phyloP scores from a whole-genome alignment of 257 asterid genomes.

The Solanum etuberosum region DNA sequence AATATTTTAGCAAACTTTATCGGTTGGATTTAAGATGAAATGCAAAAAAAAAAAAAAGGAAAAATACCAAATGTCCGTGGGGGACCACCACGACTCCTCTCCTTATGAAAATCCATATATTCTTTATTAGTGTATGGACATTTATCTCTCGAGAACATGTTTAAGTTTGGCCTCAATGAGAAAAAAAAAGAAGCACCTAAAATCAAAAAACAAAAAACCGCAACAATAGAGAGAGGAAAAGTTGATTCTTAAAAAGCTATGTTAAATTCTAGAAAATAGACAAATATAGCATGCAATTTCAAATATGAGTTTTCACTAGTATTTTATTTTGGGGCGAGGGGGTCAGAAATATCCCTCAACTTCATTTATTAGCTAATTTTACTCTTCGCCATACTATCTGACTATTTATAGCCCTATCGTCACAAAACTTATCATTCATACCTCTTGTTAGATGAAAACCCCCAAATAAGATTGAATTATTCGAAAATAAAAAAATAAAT shows the following conservation, averaged over 20 bases:
- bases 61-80: neutral
- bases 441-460: neutral
- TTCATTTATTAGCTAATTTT: neutral
- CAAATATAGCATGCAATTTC: neutral
- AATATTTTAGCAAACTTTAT: neutral
- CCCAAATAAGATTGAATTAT: no score
- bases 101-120: neutral
- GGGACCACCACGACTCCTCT: neutral
- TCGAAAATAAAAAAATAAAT: no score
- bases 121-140: neutral
- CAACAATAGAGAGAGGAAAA: neutral
- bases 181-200: neutral
- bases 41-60: neutral
- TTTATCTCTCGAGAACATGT: neutral
- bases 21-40: neutral
- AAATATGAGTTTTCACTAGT: neutral
- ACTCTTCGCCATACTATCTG: neutral
- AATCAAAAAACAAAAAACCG: neutral
- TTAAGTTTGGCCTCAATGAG: neutral
- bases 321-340: neutral
- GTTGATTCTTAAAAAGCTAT: neutral
- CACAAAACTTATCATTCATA: no score
- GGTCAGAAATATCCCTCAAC: no score
- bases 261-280: neutral
- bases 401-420: no score